These are phyloP conservation scores for Senna siamea DNA, from an alignment of 306 rosid species.

Conservation along the genomic window DNA sequence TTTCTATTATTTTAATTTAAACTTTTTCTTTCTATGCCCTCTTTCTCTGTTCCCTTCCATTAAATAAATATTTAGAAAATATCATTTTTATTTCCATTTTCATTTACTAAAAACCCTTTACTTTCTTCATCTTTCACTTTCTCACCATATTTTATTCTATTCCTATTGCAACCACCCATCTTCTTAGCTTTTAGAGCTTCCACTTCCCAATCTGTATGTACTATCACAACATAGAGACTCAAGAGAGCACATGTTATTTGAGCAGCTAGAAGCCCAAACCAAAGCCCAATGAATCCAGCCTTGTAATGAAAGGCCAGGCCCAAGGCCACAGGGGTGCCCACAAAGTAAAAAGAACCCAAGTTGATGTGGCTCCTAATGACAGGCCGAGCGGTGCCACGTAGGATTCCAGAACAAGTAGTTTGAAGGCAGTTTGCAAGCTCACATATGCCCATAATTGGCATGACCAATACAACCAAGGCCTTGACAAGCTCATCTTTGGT, in stretches of 20 bases:
- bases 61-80: not conserved
- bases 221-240: not conserved
- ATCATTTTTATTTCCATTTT: not conserved
- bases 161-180: not conserved
- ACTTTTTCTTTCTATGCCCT: not conserved
- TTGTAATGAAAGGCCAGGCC: not conserved
- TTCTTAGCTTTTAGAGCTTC: not conserved
- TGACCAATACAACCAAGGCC: not conserved
- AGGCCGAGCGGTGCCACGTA: not conserved
- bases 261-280: not conserved
- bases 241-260: not conserved
- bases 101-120: not conserved
- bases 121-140: not conserved
- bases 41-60: no score
- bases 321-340: not conserved
- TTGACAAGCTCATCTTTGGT: not conserved
- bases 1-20: not conserved
- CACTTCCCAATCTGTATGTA: not conserved
- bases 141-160: not conserved
- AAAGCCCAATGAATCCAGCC: slow-evolving; percentile 1
- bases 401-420: not conserved
- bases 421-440: not conserved
- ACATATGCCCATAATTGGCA: not conserved
- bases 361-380: not conserved
- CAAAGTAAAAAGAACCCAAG: not conserved